Base-by-base conservation (phyloP, 768 basidiomycete genomes). In the Lepiota subincarnata region DNA sequence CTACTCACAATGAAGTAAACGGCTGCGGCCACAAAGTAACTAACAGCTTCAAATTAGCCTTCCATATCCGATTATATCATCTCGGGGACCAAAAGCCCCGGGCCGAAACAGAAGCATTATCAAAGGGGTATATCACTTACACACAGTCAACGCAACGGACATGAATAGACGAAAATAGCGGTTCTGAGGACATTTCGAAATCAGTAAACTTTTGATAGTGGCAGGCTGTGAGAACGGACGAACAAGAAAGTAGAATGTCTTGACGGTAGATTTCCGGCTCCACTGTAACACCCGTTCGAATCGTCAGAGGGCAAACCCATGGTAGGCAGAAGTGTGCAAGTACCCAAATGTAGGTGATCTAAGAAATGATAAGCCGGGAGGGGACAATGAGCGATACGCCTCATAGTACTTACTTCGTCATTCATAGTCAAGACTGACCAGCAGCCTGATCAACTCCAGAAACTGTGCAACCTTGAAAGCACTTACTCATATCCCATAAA, bases 251-350 rank as follows among this genome's bases (percentile, higher is more conserved):
- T 47, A 47, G 18, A 47, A 47, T 35, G 31, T 47, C 34, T 47
- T 47, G 45, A 47, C 28, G n/a, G 31, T 47, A n/a, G 45, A 47
- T 34, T 28, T 47, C 11, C 45, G 45, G 45, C 45, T 47, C 45
- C 31, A 16, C 45, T 47, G 13, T 35, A 35, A 16, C 31, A 24
- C 16, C 28, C 7, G 18, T 13, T n/a, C 31, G 31, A 47, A 19
- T 16, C 16, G 5, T 24, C 24, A 24, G 24, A 34, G 16, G 19
- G 16, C 10, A 16, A 36, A 45, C 4, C 6, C n/a, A 24, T 26
- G 14, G 7, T 4, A 16, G 11, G 10, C n/a, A 18, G 18, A 34
- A 7, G 18, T 8, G 31, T 12, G 20, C 8, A 47, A 28, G 31
- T 35, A 47, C 45, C 45, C 45, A 47, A 16, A 47, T 47, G 31